phyloP scores from a whole-genome alignment of 257 asterid genomes.

The Forsythia viridissima region DNA sequence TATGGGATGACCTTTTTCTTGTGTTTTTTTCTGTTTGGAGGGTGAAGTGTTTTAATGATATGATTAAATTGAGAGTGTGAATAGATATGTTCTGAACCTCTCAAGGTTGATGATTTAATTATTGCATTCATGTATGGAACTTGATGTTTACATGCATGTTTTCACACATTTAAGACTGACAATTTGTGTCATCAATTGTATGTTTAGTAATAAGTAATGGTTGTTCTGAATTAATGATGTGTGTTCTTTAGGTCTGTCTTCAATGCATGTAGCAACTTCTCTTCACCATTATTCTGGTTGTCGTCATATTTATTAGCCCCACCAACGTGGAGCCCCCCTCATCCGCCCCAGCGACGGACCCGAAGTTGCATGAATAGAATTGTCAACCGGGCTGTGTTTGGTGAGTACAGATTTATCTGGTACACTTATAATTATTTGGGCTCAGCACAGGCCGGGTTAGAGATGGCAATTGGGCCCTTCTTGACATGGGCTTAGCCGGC shows the following conservation, averaged over 20 bases:
- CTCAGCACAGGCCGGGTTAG: too few species aligned
- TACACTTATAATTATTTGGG: too few species aligned
- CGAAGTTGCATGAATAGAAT: too few species aligned
- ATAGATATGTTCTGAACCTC: not conserved
- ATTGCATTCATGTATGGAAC: not conserved
- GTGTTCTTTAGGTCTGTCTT: not conserved
- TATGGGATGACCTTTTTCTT: not conserved
- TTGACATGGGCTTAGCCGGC: too few species aligned
- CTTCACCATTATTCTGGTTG: not conserved
- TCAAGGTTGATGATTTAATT: not conserved
- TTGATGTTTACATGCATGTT: not conserved
- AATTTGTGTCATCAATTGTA: not conserved
- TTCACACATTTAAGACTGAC: not conserved
- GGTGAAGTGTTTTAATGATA: not conserved
- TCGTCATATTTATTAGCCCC: not conserved
- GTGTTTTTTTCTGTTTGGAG: not conserved
- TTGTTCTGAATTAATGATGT: not conserved
- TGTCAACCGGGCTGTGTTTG: too few species aligned
- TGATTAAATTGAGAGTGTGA: not conserved
- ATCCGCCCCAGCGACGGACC: too few species aligned
- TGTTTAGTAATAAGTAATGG: not conserved
- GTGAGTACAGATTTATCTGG: too few species aligned
- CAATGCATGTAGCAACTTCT: not conserved
- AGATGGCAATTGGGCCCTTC: too few species aligned
- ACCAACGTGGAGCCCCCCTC: too few species aligned